phyloP scores from a whole-genome alignment of 1,139 yeast species.

The Yamadazyma diddensiae region DNA sequence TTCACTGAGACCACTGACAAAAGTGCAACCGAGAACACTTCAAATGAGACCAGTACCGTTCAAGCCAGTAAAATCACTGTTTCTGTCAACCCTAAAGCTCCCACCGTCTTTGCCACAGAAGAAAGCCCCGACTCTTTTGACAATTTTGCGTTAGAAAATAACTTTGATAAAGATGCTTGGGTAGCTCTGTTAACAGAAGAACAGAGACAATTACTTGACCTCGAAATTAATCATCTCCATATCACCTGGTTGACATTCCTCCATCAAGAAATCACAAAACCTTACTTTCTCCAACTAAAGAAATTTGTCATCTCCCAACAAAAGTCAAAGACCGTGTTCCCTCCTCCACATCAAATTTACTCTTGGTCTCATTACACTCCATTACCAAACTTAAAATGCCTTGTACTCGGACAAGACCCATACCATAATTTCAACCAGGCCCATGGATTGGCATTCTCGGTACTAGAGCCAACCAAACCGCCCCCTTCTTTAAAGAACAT shows the following conservation, averaged over 20 bases:
- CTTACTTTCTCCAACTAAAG: slow-evolving; percentile 78
- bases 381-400: slow-evolving; percentile 65
- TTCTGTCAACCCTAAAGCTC: too few species aligned
- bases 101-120: too few species aligned
- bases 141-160: slow-evolving; percentile 11
- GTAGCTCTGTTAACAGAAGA: slow-evolving; percentile 49
- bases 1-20: too few species aligned
- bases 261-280: slow-evolving; percentile 73
- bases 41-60: too few species aligned
- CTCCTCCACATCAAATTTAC: slow-evolving; percentile 74
- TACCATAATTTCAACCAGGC: slow-evolving; percentile 93
- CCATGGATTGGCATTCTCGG: slow-evolving; percentile 94
- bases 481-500: slow-evolving; percentile 93
- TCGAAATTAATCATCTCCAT: slow-evolving; percentile 72
- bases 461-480: slow-evolving; percentile 72
- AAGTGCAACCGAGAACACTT: too few species aligned
- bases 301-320: slow-evolving; percentile 43
- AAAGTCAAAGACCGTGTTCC: slow-evolving; percentile 57
- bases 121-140: not conserved
- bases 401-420: slow-evolving; percentile 94
- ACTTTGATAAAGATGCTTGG: slow-evolving; percentile 57
- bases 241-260: slow-evolving; percentile 74
- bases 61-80: too few species aligned
- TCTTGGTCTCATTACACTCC: slow-evolving; percentile 94
- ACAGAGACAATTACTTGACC: slow-evolving; percentile 50